Conservation (phyloP, 2,329 filamentous ascomycete species). For the Orbilia ellipsospora region DNA sequence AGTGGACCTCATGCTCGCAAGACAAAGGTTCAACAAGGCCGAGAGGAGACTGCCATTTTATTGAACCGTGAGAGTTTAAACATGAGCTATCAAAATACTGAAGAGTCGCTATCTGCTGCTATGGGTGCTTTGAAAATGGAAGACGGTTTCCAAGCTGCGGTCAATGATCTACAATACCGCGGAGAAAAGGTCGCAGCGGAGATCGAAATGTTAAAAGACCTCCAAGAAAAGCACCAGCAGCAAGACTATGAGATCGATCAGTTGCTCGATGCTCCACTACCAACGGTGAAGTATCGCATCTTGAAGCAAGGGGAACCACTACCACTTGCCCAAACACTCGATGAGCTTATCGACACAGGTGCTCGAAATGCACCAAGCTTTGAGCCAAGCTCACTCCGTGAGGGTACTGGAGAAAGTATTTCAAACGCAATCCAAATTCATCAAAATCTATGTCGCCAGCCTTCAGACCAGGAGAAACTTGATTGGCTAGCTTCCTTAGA, state of each 20-base stretch:
- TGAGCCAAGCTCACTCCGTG: neutral
- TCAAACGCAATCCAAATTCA: constrained; percentile 1
- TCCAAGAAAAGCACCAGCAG: constrained; percentile 19
- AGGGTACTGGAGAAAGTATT: neutral
- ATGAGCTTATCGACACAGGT: constrained; percentile 21
- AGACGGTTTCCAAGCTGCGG: constrained; percentile 17
- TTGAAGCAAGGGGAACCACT: neutral
- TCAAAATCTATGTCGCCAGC: constrained; percentile 14
- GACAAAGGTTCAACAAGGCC: neutral
- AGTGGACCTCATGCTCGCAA: neutral
- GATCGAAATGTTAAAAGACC: constrained; percentile 27
- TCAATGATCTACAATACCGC: constrained; percentile 22
- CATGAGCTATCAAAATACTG: neutral
- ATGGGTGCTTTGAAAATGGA: constrained; percentile 23
- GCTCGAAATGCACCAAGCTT: constrained; percentile 28
- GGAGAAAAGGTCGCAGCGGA: constrained; percentile 18
- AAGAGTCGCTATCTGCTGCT: constrained; percentile 14
- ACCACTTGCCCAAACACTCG: constrained; percentile 18
- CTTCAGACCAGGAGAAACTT: constrained; percentile 20
- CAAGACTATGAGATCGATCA: constrained; percentile 40
- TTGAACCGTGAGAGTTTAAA: constrained; percentile 5
- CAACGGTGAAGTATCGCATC: constrained; percentile 6
- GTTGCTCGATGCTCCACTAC: neutral
- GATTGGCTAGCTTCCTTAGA: constrained; percentile 22
- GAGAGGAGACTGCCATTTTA: constrained; percentile 2